These are phyloP conservation scores for Kazachstania bromeliacearum DNA, from an alignment of 805 yeast species.

Conservation along the genomic window DNA sequence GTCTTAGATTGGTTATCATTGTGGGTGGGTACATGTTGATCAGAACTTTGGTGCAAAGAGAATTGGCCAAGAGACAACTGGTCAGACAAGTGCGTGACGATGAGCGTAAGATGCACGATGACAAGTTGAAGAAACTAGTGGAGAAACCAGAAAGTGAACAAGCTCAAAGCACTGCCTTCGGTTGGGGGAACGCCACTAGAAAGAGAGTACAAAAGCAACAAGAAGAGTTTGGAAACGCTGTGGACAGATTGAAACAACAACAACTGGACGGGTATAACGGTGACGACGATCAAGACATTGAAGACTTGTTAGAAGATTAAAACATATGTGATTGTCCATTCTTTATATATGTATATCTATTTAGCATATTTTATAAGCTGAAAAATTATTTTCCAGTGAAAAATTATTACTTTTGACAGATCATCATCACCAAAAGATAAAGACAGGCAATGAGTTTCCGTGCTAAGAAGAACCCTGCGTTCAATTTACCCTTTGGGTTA, in stretches of 20 bases:
- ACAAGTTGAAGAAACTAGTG: slow-evolving; percentile 30
- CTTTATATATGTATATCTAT: background rate
- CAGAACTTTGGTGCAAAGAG: slow-evolving; percentile 47
- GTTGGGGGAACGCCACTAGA: slow-evolving; percentile 77
- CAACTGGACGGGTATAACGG: slow-evolving; percentile 36
- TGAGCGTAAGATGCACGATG: slow-evolving; percentile 27
- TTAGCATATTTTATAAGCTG: too few species aligned
- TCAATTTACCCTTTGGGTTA: slow-evolving; percentile 57
- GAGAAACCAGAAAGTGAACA: background rate
- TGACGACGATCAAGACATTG: slow-evolving; percentile 59
- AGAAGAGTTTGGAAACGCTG: slow-evolving; percentile 40
- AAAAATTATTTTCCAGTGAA: too few species aligned
- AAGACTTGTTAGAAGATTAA: slow-evolving; percentile 54
- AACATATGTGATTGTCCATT: background rate
- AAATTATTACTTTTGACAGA: too few species aligned
- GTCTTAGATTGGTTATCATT: slow-evolving; percentile 32
- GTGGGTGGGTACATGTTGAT: slow-evolving; percentile 56
- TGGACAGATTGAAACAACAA: slow-evolving; percentile 32
- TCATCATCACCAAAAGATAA: background rate
- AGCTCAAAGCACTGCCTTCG: slow-evolving; percentile 40
- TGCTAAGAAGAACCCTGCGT: slow-evolving; percentile 24
- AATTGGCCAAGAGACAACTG: slow-evolving; percentile 48
- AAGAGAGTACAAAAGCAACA: slow-evolving; percentile 47
- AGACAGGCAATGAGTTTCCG: slow-evolving; percentile 40
- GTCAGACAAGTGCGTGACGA: slow-evolving; percentile 34